These are phyloP conservation scores for Stemphylium vesicarium DNA, from an alignment of 2,329 filamentous ascomycete genomes.

Conservation along the genomic window DNA sequence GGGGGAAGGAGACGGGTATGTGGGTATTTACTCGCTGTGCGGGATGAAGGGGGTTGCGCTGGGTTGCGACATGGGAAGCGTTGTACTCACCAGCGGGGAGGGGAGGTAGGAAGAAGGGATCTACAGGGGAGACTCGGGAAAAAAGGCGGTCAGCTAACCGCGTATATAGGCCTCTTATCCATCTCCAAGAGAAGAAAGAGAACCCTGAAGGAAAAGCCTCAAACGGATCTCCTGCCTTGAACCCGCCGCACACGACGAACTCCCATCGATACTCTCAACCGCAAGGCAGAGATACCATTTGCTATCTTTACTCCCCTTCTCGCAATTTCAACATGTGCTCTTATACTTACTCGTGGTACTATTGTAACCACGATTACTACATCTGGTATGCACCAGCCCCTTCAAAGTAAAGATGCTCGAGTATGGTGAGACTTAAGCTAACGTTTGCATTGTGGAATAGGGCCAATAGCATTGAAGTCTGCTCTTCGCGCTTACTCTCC, in stretches of 20 bases:
- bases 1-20: too few species aligned
- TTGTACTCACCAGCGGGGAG: too few species aligned
- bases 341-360: constrained; percentile 57
- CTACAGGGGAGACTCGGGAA: background rate
- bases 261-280: background rate
- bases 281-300: background rate
- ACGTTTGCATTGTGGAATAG: constrained; percentile 11
- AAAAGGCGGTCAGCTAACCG: constrained; percentile 14
- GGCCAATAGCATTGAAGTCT: constrained; percentile 54
- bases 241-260: too few species aligned
- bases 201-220: too few species aligned
- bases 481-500: constrained; percentile 52
- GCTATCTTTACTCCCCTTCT: background rate
- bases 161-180: constrained; percentile 1
- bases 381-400: constrained; percentile 45
- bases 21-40: background rate
- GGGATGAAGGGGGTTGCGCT: too few species aligned
- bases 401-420: background rate
- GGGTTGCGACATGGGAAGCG: too few species aligned
- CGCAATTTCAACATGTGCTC: constrained; percentile 47
- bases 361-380: constrained; percentile 58
- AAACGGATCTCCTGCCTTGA: too few species aligned
- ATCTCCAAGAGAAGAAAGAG: too few species aligned
- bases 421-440: background rate
- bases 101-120: background rate